Evolutionary conservation across 768 basidiomycete genomes (phyloP).

Genomic region (Leccinum obscurum): DNA sequence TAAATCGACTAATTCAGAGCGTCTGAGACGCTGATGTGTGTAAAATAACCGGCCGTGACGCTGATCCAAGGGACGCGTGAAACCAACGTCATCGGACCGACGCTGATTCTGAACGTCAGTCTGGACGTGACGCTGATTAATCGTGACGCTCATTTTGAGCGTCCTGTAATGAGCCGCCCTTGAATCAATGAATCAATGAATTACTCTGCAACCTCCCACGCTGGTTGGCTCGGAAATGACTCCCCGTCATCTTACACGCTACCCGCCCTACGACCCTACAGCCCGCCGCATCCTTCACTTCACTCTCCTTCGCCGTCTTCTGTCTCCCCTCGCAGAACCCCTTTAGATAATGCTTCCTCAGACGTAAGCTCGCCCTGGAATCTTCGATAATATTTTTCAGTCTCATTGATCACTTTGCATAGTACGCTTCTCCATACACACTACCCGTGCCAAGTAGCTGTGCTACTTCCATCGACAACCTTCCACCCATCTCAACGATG

Average conservation of each 20-base stretch:
- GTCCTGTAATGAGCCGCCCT: conserved; percentile 15
- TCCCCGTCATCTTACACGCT: conserved; percentile 29
- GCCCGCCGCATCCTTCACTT: conserved; percentile 25
- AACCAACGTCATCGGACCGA: too few species aligned
- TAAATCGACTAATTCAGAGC: too few species aligned
- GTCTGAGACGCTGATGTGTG: too few species aligned
- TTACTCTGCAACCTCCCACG: conserved; percentile 25
- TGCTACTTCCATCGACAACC: conserved; percentile 33
- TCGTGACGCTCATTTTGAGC: too few species aligned
- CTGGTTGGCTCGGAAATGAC: conserved; percentile 32
- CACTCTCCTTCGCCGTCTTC: conserved; percentile 32
- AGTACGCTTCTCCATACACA: conserved; percentile 28
- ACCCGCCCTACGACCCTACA: conserved; percentile 31
- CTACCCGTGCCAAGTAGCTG: conserved; percentile 29
- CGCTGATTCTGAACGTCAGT: too few species aligned
- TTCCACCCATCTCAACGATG: conserved; percentile 36
- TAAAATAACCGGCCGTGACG: too few species aligned
- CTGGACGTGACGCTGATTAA: too few species aligned
- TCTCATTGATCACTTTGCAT: conserved; percentile 5
- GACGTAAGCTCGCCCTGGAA: conserved; percentile 22
- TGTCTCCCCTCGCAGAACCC: conserved; percentile 26
- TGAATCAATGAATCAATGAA: conserved; percentile 1
- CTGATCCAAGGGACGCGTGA: too few species aligned
- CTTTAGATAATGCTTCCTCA: conserved; percentile 26
- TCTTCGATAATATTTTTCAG: not conserved